Evolutionary conservation across 768 basidiomycete genomes (phyloP).

Genomic region (Amanita inopinata): DNA sequence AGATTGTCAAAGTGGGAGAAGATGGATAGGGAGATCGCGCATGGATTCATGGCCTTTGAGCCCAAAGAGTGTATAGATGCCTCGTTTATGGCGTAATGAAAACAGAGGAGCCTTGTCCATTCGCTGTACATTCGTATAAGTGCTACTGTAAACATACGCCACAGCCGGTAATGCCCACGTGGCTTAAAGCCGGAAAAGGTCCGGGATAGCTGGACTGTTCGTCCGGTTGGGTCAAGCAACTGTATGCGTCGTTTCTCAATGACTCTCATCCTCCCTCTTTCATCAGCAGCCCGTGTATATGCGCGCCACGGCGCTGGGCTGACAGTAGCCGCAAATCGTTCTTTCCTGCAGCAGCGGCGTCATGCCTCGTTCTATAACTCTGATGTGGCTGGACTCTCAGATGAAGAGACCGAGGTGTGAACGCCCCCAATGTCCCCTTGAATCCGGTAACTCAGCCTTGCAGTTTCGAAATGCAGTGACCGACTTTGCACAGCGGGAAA

Average conservation of each 20-base stretch:
- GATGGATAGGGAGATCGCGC: slow-evolving; percentile 55
- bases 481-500: slow-evolving; percentile 74
- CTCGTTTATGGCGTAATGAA: not conserved
- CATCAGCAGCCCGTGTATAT: not conserved
- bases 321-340: slow-evolving; percentile 8
- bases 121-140: too few species aligned
- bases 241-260: slow-evolving; percentile 1
- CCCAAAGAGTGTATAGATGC: slow-evolving; percentile 3
- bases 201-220: not conserved
- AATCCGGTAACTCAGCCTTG: slow-evolving; percentile 4
- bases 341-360: slow-evolving; percentile 15
- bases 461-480: slow-evolving; percentile 77
- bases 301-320: slow-evolving; percentile 1
- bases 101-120: not conserved
- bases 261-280: slow-evolving; percentile 1
- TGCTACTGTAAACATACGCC: too few species aligned
- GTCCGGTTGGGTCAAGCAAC: not conserved
- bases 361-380: slow-evolving; percentile 58
- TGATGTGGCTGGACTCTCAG: slow-evolving; percentile 66
- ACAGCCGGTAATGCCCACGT: too few species aligned
- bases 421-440: not conserved
- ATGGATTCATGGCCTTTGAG: not conserved
- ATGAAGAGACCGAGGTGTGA: slow-evolving; percentile 71
- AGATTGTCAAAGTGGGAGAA: slow-evolving; percentile 63
- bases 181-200: slow-evolving; percentile 1